Base-by-base conservation (phyloP, 805 yeast genomes). In the Ogataea naganishii region DNA sequence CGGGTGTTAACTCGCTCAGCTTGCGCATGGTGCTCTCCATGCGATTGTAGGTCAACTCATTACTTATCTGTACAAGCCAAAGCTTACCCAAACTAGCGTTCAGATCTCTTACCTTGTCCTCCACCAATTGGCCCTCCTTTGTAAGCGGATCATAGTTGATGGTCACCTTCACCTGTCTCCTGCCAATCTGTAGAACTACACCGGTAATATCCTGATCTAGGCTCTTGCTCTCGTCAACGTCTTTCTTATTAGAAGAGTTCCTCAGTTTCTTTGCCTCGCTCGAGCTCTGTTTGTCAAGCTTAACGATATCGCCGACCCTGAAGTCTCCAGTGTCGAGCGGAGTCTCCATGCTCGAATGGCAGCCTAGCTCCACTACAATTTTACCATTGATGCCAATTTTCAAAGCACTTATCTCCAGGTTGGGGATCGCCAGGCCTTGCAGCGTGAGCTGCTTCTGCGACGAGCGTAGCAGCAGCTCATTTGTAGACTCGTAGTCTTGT, bases 311-410 rank as follows among this genome's bases (percentile, higher is more conserved):
- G 10, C 95, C 95, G 4, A 69, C 67, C 39, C 75, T 66, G 17
- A 84, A 49, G 15, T 71, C 72, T 1, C 82, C 80, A 12, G 56
- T 39, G 10, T 58, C 63, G 6, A 71, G 18, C 18, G 7, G 30
- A 24, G 4, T n/a, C 20, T 23, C 43, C 8, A 57, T 69, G 2
- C 65, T 64, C 0, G 77, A 59, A 38, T 81, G 89, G 18, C 62
- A 56, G 12, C 44, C 60, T 30, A 89, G 53, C 39, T 84, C 94
- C 10, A 84, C 42, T 5, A 79, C 60, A 2, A 75, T 60, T 34
- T 76, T 72, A 2, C 96, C 96, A 11, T 84, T 94, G 7, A 84
- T 56, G 0, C 95, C 94, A 1, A 88, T 80, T 32, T 80, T 62
- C 3, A 81, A 54, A 32, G 74, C 72, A n/a, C 66, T 65, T 10